A percentile compares a stretch with the other conserved stretches of the same genome.
These are phyloP conservation scores for Coniosporium apollinis DNA, from an alignment of 495 filamentous ascomycete genomes.

Conservation along the genomic window DNA sequence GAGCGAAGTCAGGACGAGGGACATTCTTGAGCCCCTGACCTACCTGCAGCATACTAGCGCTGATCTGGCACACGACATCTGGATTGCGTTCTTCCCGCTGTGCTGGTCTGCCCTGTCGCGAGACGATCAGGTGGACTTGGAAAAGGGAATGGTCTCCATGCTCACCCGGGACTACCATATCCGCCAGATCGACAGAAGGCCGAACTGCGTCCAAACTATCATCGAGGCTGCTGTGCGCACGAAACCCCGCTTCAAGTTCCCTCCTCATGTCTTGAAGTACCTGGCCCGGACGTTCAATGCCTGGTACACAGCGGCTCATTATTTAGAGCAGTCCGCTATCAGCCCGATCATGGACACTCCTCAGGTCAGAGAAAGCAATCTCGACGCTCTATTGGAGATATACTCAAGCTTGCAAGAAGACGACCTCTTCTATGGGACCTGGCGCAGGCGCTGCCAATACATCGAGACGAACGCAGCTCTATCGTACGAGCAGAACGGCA, in stretches of 20 bases:
- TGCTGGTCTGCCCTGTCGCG: constrained; percentile 78
- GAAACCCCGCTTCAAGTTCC: constrained; percentile 73
- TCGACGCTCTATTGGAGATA: constrained; percentile 82
- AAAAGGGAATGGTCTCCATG: constrained; percentile 70
- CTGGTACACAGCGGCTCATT: constrained; percentile 79
- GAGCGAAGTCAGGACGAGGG: constrained; percentile 65
- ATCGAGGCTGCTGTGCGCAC: constrained; percentile 69
- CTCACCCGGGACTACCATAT: constrained; percentile 91
- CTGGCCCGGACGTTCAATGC: constrained; percentile 79
- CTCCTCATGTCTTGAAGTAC: constrained; percentile 90
- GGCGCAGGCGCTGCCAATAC: constrained; percentile 87
- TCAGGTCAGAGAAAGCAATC: constrained; percentile 73
- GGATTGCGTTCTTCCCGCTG: constrained; percentile 79
- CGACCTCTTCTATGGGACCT: constrained; percentile 94
- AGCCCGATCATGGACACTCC: constrained; percentile 70
- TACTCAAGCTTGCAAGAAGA: constrained; percentile 84
- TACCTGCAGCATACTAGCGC: constrained; percentile 86
- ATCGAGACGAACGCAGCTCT: constrained; percentile 91
- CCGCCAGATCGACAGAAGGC: constrained; percentile 80
- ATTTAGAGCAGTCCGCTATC: constrained; percentile 72
- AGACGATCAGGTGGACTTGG: constrained; percentile 81
- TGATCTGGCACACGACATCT: constrained; percentile 65
- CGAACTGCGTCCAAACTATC: constrained; percentile 85
- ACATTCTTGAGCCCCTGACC: constrained; percentile 78
- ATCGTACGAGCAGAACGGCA: constrained; percentile 95